Percentiles rank a stretch among this genome's conserved stretches.
Evolutionary conservation across 148 eudicot genomes (phyloP).

Genomic region (Vaccinium darrowii): DNA sequence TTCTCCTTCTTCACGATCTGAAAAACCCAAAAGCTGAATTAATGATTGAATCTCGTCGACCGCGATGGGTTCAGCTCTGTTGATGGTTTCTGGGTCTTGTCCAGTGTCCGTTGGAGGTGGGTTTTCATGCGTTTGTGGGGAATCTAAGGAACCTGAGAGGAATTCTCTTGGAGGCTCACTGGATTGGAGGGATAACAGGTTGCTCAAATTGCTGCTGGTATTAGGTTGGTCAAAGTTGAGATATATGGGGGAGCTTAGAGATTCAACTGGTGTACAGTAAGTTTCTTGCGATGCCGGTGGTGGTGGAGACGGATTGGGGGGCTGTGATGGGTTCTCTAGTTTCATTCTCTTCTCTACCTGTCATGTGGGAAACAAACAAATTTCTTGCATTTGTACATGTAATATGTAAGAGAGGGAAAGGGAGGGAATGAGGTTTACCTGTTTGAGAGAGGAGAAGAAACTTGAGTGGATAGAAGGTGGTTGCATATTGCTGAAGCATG

Average conservation of each 20-base stretch:
- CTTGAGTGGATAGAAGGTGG: constrained; percentile 37
- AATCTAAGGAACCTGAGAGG: constrained; percentile 48
- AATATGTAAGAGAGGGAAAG: not conserved
- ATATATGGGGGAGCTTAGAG: constrained; percentile 60
- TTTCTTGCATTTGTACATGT: no score
- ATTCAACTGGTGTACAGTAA: constrained; percentile 28
- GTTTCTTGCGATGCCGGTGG: constrained; percentile 22
- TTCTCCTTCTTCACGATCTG: constrained; percentile 29
- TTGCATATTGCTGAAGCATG: constrained; percentile 9
- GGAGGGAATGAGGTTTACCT: constrained; percentile 31
- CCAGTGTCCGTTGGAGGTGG: constrained; percentile 25
- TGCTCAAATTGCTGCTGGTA: constrained; percentile 12
- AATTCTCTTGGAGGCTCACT: constrained; percentile 66
- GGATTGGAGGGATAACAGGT: constrained; percentile 32
- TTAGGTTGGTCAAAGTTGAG: constrained; percentile 36
- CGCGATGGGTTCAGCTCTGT: constrained; percentile 11
- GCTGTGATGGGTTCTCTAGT: constrained; percentile 38
- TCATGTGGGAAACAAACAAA: not conserved
- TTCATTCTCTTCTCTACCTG: constrained; percentile 82
- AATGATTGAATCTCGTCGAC: constrained; percentile 54
- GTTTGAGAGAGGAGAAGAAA: constrained; percentile 80
- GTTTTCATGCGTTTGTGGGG: constrained; percentile 41
- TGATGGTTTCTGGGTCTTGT: constrained; percentile 17
- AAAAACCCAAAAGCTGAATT: constrained; percentile 56
- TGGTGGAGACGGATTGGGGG: constrained; percentile 14